These are phyloP conservation scores for Pythium volutum DNA, from an alignment of 352 stramenopile species.

Conservation along the genomic window DNA sequence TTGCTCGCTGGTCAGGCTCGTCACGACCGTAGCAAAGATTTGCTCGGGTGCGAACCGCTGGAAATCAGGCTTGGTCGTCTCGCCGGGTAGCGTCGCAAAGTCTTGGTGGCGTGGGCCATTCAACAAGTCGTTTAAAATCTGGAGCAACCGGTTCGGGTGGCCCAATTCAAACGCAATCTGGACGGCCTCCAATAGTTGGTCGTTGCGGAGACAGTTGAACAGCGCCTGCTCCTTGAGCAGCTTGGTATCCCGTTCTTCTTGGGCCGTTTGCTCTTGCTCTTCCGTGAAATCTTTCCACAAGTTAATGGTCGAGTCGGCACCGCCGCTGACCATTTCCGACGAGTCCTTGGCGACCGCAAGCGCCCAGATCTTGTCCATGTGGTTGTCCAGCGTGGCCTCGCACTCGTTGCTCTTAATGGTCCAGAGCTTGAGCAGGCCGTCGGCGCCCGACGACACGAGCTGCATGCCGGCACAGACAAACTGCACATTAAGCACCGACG, in stretches of 20 bases:
- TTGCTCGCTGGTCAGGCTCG: conserved; percentile 78
- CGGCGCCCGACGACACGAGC: conserved; percentile 93
- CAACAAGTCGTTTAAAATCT: conserved; percentile 85
- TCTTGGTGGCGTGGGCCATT: conserved; percentile 69
- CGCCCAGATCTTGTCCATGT: conserved; percentile 98
- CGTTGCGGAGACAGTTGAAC: conserved; percentile 91
- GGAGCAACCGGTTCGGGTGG: conserved; percentile 93
- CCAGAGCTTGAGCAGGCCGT: conserved; percentile 98
- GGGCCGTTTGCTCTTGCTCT: conserved; percentile 80
- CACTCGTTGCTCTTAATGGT: conserved; percentile 98
- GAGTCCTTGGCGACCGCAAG: conserved; percentile 88
- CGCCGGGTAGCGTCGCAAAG: conserved; percentile 38
- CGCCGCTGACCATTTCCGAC: conserved; percentile 91
- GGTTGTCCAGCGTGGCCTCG: conserved; percentile 94
- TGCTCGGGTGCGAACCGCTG: conserved; percentile 47
- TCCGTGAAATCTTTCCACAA: conserved; percentile 95
- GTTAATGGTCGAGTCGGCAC: conserved; percentile 93
- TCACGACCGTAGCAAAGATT: conserved; percentile 64
- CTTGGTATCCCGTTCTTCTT: conserved; percentile 86
- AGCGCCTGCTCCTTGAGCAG: conserved; percentile 95
- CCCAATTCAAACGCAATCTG: conserved; percentile 91
- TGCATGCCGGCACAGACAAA: conserved; percentile 92
- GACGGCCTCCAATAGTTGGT: conserved; percentile 87
- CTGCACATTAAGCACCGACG: conserved; percentile 85
- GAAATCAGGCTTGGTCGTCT: conserved; percentile 40